Base-by-base conservation (phyloP, 148 eudicot genomes). In the Camellia granthamiana region DNA sequence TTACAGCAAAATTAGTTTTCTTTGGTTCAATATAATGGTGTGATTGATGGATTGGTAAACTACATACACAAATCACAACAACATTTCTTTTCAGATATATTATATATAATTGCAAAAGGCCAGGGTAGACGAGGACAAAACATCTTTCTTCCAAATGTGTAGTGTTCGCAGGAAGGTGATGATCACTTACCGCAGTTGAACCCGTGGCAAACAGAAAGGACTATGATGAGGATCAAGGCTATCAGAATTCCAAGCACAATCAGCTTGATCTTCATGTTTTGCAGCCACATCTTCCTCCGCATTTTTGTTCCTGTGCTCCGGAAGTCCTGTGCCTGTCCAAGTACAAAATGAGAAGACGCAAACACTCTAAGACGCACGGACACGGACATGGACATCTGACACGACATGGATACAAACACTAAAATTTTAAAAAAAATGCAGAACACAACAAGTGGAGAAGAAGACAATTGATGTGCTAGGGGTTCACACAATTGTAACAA, bases 251-350 rank as follows among this genome's bases (percentile, higher is more conserved):
- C 83, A 68, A 80, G 54, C 5, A 84, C 86, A 62, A 80, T 76
- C 49, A 84, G 80, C 81, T 84, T 84, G 18, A 80, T 66, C 81
- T 80, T 84, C 83, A 80, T 72, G 77, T 80, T 84, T 59, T 77
- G 83, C 21, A 84, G 62, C 83, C 83, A 84, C 83, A 84, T 77
- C 74, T 77, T 84, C 42, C 86, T 77, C 67, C 82, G 56, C 6
- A 80, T 55, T 63, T 54, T 64, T 55, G 81, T 77, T 71, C 81
- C 83, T 21, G 83, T 44, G 23, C 4, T 79, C 69, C 67, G 78
- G 78, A 80, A 84, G 77, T 84, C 86, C 72, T 77, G 83, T n/a
- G 86, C 86, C 86, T 84, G 74, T 30, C 60, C 58, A 72, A 79
- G 46, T 19, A 18, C 0, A 71, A 71, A 8, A 3, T 23, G 12